Base-by-base conservation (phyloP, 1,139 yeast genomes). In the Trichomonascaceae sp. region DNA sequence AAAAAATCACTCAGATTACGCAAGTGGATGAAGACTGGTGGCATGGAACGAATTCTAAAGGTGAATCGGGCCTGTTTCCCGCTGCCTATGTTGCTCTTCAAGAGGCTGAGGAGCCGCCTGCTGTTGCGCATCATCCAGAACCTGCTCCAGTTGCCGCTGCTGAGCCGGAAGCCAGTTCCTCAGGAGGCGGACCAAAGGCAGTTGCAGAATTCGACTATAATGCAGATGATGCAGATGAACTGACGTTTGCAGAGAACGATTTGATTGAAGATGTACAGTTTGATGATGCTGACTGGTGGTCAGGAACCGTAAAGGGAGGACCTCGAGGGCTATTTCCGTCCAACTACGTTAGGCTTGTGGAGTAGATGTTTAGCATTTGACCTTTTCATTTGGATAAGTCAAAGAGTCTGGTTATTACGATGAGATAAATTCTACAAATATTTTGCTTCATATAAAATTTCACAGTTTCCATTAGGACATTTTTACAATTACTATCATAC, bases 241-340 rank as follows among this genome's bases (percentile, higher is more conserved):
- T 93, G 56, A 80, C 84, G 1, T 88, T 88, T 70, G 80, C 75
- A 38, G 96, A 88, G 67, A 96, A 95, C 51, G 98, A 89, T 61
- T 64, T 77, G 58, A 89, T 93, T 61, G 74, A 83, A 19, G 87
- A 89, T 58, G 87, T 93, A 59, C 96, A 89, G 61, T 86, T 88
- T 69, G 87, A 87, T 15, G 96, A 90, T 63, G 96, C 88, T 51
- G 96, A 89, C 66, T 93, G 99, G 99, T 93, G 98, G 98, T 77
- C 85, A 56, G 99, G 99, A 50, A 83, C 83, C 62, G 73, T 82
- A 56, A 71, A 83, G 45, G 96, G 96, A 46, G 86, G 44, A n/a
- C 24, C 15, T 61, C 77, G 80, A 60, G 95, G 95, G 55, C 76
- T 93, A 55, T 90, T 93, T 83, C 99, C 99, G 49, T 84, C 95